phyloP scores from a whole-genome alignment of 2,329 filamentous ascomycete genomes.

The Fusarium agapanthi region DNA sequence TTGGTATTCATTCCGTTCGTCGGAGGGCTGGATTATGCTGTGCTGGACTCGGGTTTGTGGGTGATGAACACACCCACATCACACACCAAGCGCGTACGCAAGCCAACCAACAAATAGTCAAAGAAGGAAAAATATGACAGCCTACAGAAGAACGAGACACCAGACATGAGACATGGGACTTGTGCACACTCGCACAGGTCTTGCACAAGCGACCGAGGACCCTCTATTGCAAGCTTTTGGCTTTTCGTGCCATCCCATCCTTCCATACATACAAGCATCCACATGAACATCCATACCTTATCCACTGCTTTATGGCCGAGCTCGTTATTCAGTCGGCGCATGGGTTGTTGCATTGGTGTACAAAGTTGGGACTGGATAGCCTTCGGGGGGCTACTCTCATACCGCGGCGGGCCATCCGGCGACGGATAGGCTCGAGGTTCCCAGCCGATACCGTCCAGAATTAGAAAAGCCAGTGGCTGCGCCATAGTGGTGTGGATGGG shows the following conservation, averaged over 20 bases:
- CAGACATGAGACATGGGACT: constrained; percentile 21
- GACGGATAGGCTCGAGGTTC: constrained; percentile 34
- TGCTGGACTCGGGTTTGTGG: constrained; percentile 5
- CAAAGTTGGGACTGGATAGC: constrained; percentile 27
- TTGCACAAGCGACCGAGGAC: constrained; percentile 33
- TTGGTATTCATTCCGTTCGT: constrained; percentile 30
- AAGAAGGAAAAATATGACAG: neutral
- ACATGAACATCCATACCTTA: constrained; percentile 34
- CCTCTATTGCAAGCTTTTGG: constrained; percentile 21
- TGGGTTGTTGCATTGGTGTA: constrained; percentile 37
- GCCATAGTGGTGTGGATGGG: constrained; percentile 45
- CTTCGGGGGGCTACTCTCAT: constrained; percentile 38
- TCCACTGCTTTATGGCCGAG: constrained; percentile 41
- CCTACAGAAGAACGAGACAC: constrained; percentile 23
- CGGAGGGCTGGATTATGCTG: constrained; percentile 13
- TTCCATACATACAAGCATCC: constrained; percentile 20
- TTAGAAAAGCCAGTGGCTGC: constrained; percentile 49
- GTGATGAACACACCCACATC: constrained; percentile 22
- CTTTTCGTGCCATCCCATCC: constrained; percentile 21
- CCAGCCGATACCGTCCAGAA: constrained; percentile 43
- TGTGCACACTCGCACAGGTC: constrained; percentile 31
- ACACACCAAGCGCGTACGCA: constrained; percentile 30
- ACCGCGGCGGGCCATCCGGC: constrained; percentile 45
- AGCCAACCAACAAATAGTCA: constrained; percentile 5
- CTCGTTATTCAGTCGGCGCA: constrained; percentile 43